These are phyloP conservation scores for Pichiaceae sp. DNA, from an alignment of 1,139 yeast species.

Conservation along the genomic window DNA sequence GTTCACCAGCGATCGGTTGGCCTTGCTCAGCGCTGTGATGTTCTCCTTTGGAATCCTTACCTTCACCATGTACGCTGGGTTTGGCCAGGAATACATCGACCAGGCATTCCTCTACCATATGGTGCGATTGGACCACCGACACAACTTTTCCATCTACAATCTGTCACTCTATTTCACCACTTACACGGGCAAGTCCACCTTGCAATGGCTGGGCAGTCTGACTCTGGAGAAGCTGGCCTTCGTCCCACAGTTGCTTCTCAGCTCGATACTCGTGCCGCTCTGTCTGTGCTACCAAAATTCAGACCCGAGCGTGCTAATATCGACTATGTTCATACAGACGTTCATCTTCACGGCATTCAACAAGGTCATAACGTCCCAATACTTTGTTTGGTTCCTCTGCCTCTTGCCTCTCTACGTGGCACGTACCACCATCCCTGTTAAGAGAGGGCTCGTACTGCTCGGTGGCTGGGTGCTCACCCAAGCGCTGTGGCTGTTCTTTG, in stretches of 20 bases:
- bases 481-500: constrained; percentile 70
- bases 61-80: constrained; percentile 50
- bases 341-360: constrained; percentile 84
- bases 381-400: constrained; percentile 88
- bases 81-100: constrained; percentile 70
- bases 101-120: constrained; percentile 82
- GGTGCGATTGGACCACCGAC: constrained; percentile 82
- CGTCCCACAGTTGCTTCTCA: constrained; percentile 66
- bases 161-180: constrained; percentile 63
- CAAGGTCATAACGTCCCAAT: constrained; percentile 91
- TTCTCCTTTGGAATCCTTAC: constrained; percentile 40
- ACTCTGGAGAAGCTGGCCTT: constrained; percentile 53
- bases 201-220: constrained; percentile 3
- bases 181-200: constrained; percentile 20
- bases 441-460: constrained; percentile 9
- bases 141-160: constrained; percentile 86
- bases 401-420: constrained; percentile 67
- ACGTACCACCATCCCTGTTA: constrained; percentile 26
- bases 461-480: constrained; percentile 65
- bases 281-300: constrained; percentile 27
- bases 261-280: constrained; percentile 55
- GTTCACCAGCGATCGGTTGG: constrained; percentile 38
- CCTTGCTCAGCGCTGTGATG: constrained; percentile 33
- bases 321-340: constrained; percentile 79
- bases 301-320: constrained; percentile 27